A percentile compares a stretch with the other conserved stretches of the same genome.
phyloP scores from a whole-genome alignment of 345 rosid species.

The Aquilaria yunnanensis region DNA sequence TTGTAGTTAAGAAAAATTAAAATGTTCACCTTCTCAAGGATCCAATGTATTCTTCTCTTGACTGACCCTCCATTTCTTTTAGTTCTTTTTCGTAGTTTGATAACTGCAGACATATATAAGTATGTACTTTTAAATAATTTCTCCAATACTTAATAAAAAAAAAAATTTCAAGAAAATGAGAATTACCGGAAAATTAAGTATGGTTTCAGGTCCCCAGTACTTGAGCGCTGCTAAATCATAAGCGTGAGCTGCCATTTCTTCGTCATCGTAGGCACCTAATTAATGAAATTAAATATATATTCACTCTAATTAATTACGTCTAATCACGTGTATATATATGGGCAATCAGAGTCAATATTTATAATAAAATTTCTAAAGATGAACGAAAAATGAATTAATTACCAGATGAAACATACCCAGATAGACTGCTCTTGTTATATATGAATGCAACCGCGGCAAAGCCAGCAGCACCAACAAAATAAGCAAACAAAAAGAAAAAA shows the following conservation, averaged over 20 bases:
- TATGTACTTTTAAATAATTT: not conserved
- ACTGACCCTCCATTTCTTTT: constrained; percentile 70
- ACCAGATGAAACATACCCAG: constrained; percentile 14
- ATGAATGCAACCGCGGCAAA: not conserved
- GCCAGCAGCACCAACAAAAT: not conserved
- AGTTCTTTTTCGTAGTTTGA: constrained; percentile 51
- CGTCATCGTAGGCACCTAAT: constrained; percentile 85
- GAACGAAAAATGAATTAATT: not conserved
- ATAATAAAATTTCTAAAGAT: not conserved
- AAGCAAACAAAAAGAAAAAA: not conserved
- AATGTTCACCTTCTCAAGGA: constrained; percentile 68
- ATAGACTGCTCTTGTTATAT: constrained; percentile 9
- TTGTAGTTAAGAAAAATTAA: not conserved
- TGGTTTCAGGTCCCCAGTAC: constrained; percentile 86
- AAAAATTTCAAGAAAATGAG: too few relatives aligned
- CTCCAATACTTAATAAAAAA: not conserved
- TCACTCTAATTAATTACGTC: too few relatives aligned
- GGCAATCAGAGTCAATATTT: not conserved
- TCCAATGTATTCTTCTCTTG: constrained; percentile 86
- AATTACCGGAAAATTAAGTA: constrained; percentile 79
- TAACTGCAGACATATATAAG: constrained; percentile 24
- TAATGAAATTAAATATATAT: too few relatives aligned
- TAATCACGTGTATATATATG: too few relatives aligned
- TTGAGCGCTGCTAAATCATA: constrained; percentile 96
- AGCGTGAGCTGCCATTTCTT: constrained; percentile 91